Evolutionary conservation across 768 basidiomycete genomes (phyloP), one percentile per base, ranked within the genome.

Genomic region (Tricholoma sp.): DNA sequence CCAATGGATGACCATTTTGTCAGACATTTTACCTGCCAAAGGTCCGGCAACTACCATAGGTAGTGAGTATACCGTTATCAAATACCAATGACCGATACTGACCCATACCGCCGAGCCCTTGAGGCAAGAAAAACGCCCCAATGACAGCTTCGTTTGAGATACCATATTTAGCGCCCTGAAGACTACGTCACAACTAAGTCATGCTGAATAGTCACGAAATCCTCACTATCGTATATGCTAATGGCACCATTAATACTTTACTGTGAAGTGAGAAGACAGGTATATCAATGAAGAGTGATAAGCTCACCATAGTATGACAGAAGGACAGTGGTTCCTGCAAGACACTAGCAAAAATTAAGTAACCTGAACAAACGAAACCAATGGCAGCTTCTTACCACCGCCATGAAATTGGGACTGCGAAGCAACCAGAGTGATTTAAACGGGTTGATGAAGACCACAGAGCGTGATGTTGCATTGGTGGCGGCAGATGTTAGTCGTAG

Each of bases 161-260:
- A 32, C 73, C 65, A 63, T 86, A 88, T 29, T 73, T 72, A 17
- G 66, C 70, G 4, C 84, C 88, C 87, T 89, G 57, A 6, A 12
- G 28, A 17, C 9, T 52, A 24, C 4, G 4, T 37, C 15, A 29
- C 6, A 3, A 34, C 4, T 41, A 34, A 15, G 34, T 18, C 28
- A 44, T 48, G 24, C 41, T 53, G 15, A 39, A 41, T 15, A 10
- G 34, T 33, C 4, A 18, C 42, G 24, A 41, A 50, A 7, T 8
- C 10, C 82, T 59, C 58, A 88, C 88, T 29, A 89, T 74, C 0
- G 86, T 89, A 58, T 82, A 86, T 0, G 85, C 76, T 6, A 90
- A 68, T 0, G 88, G 88, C 11, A 85, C 66, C 50, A 88, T 64
- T 2, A 88, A 55, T 17, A 79, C 83, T 72, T 70, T 68, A 61